Conservation (phyloP, 1,284 basidiomycete species). For the Puccinia polysora region DNA sequence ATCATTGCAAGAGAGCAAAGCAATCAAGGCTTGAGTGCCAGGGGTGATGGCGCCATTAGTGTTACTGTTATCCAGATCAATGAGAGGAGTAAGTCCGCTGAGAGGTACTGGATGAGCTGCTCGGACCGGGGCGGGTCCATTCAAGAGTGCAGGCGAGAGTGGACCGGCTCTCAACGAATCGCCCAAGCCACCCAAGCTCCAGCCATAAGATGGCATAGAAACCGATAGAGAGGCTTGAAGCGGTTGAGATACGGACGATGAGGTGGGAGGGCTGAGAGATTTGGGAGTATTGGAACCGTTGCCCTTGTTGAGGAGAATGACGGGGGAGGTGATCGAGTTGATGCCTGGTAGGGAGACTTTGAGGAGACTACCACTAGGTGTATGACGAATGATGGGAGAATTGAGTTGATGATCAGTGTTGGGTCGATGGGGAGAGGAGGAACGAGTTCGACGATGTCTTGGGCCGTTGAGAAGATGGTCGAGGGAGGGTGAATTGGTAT, state of each 20-base stretch:
- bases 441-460: slow-evolving; percentile 15
- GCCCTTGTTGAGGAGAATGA: slow-evolving; percentile 21
- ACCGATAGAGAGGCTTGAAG: slow-evolving; percentile 17
- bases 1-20: slow-evolving; percentile 8
- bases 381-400: slow-evolving; percentile 30
- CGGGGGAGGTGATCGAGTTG: slow-evolving; percentile 29
- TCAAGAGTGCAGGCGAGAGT: slow-evolving; percentile 88
- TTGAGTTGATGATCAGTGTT: slow-evolving; percentile 13
- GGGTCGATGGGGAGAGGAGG: slow-evolving; percentile 13
- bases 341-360: slow-evolving; percentile 40
- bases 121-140: slow-evolving; percentile 62
- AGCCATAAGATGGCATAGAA: slow-evolving; percentile 24
- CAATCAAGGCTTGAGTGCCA: slow-evolving; percentile 34
- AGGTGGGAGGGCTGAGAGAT: slow-evolving; percentile 15
- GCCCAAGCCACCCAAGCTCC: slow-evolving; percentile 47
- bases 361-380: slow-evolving; percentile 21
- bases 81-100: slow-evolving; percentile 18
- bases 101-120: slow-evolving; percentile 48
- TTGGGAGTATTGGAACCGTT: slow-evolving; percentile 6
- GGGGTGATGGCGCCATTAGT: slow-evolving; percentile 59
- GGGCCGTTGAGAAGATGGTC: slow-evolving; percentile 28
- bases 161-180: slow-evolving; percentile 84
- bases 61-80: slow-evolving; percentile 57
- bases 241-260: slow-evolving; percentile 10
- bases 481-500: slow-evolving; percentile 34